Conservation (phyloP, 1,139 yeast genomes). For the Petasospora rhodanensis region DNA sequence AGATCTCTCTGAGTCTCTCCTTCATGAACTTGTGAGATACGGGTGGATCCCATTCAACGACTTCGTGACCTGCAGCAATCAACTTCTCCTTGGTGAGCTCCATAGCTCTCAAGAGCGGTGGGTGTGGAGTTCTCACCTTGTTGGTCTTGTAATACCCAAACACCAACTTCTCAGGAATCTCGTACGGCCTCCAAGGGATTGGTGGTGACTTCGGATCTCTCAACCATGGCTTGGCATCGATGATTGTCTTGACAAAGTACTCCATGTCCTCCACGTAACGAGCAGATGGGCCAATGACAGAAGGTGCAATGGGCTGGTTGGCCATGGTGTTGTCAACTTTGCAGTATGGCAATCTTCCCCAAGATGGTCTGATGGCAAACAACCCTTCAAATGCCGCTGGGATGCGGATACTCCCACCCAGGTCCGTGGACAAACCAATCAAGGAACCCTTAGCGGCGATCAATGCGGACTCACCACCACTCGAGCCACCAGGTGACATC, state of each 20-base stretch:
- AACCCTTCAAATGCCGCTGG: conserved; percentile 53
- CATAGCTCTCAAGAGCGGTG: conserved; percentile 60
- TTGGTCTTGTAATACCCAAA: conserved; percentile 44
- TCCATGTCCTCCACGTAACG: conserved; percentile 59
- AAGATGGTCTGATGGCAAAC: conserved; percentile 51
- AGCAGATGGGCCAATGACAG: conserved; percentile 55
- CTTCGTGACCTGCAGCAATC: conserved; percentile 50
- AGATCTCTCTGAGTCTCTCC: conserved; percentile 22
- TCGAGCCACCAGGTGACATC: conserved; percentile 52
- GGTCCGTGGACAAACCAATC: conserved; percentile 57
- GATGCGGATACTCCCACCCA: conserved; percentile 58
- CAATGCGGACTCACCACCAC: conserved; percentile 67
- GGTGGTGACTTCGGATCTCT: conserved; percentile 50
- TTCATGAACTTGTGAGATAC: conserved; percentile 25
- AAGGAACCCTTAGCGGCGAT: conserved; percentile 46
- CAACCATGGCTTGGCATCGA: conserved; percentile 28
- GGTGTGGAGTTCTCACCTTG: conserved; percentile 48
- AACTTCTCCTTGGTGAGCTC: conserved; percentile 41
- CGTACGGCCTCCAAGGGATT: conserved; percentile 53
- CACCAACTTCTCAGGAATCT: conserved; percentile 30
- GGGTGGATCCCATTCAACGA: conserved; percentile 36
- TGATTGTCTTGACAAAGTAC: conserved; percentile 49
- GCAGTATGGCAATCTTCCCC: conserved; percentile 43
- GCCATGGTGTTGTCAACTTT: conserved; percentile 48
- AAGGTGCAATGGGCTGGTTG: conserved; percentile 51